Evolutionary conservation across 257 asterid species (phyloP), one percentile per base, ranked within the genome.

Genomic region (Nicotiana tabacum): DNA sequence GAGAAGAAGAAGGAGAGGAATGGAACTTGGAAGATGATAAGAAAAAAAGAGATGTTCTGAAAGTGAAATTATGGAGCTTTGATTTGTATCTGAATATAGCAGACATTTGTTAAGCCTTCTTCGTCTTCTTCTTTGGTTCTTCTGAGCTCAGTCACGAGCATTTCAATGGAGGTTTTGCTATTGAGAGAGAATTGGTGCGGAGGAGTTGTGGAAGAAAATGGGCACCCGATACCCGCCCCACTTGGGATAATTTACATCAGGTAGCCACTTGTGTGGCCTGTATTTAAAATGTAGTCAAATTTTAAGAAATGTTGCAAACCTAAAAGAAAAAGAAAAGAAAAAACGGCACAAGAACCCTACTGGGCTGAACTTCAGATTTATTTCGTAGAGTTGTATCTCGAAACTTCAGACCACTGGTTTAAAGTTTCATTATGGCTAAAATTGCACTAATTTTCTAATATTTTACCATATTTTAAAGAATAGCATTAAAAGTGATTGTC

Each of bases 11-110:
- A 82, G 85, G 81, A 83, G 89, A 53, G 72, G 87, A 80, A 81
- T 83, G 89, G 86, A 84, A 83, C 79, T 58, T 67, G 69, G 90
- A 83, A 78, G 77, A 66, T 3, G 86, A 53, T 39, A 35, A 35
- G 76, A 82, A 57, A 69, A 83, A 62, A 10, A 77, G 35, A 62
- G 85, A 66, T 67, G 84, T 27, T 37, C 79, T 57, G 81, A 90
- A 61, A 79, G 86, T 64, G 18, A 90, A 62, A 81, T 39, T 57
- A 66, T 88, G 89, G 88, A 92, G 90, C 80, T 91, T 91, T 84
- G 90, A 85, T 61, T 86, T 88, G 82, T 81, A 85, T 81, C 93
- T 91, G 80, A 90, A 78, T 35, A 88, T 53, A 24, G 88, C 84
- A 81, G 89, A 89, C 98, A 93, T 93, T 80, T 57, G 78, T 87